A percentile compares a stretch with the other conserved stretches of the same genome.
phyloP scores from a whole-genome alignment of 495 filamentous ascomycete genomes.

The Penicillium bialowiezense region DNA sequence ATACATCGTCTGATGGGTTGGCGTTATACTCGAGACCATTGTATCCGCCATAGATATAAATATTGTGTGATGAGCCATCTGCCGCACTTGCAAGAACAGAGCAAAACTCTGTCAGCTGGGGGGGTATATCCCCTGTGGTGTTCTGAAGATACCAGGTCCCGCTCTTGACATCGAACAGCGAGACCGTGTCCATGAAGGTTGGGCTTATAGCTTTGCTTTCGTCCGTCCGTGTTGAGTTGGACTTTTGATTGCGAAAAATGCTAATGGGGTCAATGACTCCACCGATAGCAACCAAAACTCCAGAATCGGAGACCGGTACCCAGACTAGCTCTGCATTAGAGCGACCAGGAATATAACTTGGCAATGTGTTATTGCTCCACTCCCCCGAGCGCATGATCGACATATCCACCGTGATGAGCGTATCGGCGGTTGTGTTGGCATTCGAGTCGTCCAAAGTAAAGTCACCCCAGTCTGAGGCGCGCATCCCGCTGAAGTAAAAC shows the following conservation, averaged over 20 bases:
- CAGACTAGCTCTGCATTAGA: conserved; percentile 66
- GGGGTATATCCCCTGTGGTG: conserved; percentile 53
- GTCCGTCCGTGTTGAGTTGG: conserved; percentile 31
- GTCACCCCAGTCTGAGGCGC: conserved; percentile 39
- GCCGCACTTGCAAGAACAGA: conserved; percentile 59
- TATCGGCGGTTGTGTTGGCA: conserved; percentile 29
- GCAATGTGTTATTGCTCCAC: conserved; percentile 58
- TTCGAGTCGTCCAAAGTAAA: conserved; percentile 39
- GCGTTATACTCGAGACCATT: conserved; percentile 40
- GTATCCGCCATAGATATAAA: conserved; percentile 76
- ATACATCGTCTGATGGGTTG: conserved; percentile 61
- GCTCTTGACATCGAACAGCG: conserved; percentile 67
- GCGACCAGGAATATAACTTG: conserved; percentile 47
- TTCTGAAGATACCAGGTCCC: conserved; percentile 53
- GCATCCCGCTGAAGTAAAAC: conserved; percentile 69
- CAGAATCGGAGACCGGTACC: conserved; percentile 63
- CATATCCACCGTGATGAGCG: conserved; percentile 63
- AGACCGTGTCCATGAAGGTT: conserved; percentile 59
- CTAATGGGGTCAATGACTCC: conserved; percentile 58
- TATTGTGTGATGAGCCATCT: conserved; percentile 63
- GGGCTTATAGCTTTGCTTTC: conserved; percentile 53
- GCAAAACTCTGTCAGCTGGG: conserved; percentile 58
- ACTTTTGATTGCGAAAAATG: conserved; percentile 5
- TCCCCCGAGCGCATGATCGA: conserved; percentile 38
- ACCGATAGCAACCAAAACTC: conserved; percentile 64